A percentile compares a stretch with the other conserved stretches of the same genome.
Conservation (phyloP, 106 monocot species). For the Ottelia alismoides region DNA sequence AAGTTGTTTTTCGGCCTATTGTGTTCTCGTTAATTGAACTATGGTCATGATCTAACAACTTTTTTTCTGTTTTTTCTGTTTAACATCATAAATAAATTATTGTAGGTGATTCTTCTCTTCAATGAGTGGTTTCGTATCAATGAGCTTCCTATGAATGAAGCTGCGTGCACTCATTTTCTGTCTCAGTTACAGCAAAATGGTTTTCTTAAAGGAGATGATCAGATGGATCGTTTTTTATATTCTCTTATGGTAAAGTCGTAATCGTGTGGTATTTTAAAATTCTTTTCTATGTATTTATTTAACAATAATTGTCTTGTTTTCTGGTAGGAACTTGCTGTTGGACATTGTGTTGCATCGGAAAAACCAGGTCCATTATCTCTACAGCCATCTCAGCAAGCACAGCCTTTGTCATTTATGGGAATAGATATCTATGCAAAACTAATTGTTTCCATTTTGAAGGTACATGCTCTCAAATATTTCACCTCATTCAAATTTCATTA, state of each 20-base stretch:
- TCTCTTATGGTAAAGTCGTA: conserved; percentile 37
- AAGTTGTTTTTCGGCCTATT: no score
- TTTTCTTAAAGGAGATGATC: conserved; percentile 81
- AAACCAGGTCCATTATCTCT: conserved; percentile 29
- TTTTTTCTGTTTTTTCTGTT: no score
- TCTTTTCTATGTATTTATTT: background rate
- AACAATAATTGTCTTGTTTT: conserved; percentile 2
- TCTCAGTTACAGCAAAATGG: conserved; percentile 76
- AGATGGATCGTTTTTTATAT: conserved; percentile 74
- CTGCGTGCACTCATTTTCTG: conserved; percentile 46
- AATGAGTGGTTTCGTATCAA: conserved; percentile 60
- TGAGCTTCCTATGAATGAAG: conserved; percentile 48
- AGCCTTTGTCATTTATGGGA: conserved; percentile 46
- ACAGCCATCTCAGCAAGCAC: conserved; percentile 37
- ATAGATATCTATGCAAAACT: conserved; percentile 85
- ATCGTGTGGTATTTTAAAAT: background rate
- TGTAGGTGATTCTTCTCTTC: conserved; percentile 43
- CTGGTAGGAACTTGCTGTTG: conserved; percentile 68
- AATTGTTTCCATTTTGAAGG: conserved; percentile 61
- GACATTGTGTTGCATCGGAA: conserved; percentile 48
- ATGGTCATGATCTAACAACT: no score
- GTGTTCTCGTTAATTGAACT: no score
- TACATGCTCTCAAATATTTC: no score
- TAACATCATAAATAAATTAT: no score
- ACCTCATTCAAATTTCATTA: no score